Conservation (phyloP, 345 rosid genomes). For the Ceriops zippeliana region DNA sequence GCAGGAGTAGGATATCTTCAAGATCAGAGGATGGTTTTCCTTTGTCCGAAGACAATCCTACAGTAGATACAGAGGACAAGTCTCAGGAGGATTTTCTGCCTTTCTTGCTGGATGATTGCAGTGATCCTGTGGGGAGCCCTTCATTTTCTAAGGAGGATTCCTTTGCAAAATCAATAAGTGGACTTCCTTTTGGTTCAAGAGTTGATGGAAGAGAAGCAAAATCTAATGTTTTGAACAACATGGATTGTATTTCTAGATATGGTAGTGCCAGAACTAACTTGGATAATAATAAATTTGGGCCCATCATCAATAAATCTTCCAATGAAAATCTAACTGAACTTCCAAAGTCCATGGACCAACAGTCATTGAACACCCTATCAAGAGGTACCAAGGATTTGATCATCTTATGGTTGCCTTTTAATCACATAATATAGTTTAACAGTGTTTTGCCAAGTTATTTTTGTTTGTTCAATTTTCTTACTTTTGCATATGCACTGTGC, state of each 20-base stretch:
- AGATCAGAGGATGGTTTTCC: slow-evolving; percentile 44
- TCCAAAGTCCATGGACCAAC: slow-evolving; percentile 43
- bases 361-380: slow-evolving; percentile 29
- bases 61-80: slow-evolving; percentile 51
- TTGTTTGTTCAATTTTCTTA: background rate
- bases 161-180: slow-evolving; percentile 47
- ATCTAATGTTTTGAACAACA: slow-evolving; percentile 35
- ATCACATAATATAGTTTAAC: background rate
- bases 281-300: slow-evolving; percentile 42
- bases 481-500: slow-evolving; percentile 20
- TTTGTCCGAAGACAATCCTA: slow-evolving; percentile 45
- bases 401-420: slow-evolving; percentile 11
- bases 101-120: slow-evolving; percentile 73
- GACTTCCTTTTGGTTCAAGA: slow-evolving; percentile 45
- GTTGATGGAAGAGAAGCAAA: slow-evolving; percentile 43
- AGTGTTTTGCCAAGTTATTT: slow-evolving; percentile 1
- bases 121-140: slow-evolving; percentile 77
- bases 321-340: slow-evolving; percentile 43
- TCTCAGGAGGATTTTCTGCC: slow-evolving; percentile 83
- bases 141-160: slow-evolving; percentile 46
- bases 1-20: slow-evolving; percentile 47
- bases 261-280: slow-evolving; percentile 32
- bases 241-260: slow-evolving; percentile 40
- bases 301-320: slow-evolving; percentile 32
- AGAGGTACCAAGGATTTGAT: slow-evolving; percentile 50